phyloP scores from a whole-genome alignment of 345 rosid species.

The Noccaea caerulescens region DNA sequence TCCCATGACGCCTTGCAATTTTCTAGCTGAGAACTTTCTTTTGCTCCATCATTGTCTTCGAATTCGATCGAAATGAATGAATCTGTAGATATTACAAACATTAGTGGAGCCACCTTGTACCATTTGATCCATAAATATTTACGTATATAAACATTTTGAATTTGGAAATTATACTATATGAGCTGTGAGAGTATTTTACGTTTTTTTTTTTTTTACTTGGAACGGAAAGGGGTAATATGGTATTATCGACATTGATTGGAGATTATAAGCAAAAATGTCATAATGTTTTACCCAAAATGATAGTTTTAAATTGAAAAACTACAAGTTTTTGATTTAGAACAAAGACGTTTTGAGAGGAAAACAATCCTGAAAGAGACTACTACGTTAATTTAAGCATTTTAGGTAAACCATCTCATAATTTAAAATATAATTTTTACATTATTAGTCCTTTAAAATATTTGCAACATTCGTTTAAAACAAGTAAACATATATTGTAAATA shows the following conservation, averaged over 20 bases:
- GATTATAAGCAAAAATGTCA: too few species aligned
- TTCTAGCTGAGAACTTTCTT: conserved; percentile 1
- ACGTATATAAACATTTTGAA: conserved; percentile 46
- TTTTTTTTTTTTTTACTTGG: too few species aligned
- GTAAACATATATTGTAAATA: not conserved
- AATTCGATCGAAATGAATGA: conserved; percentile 41
- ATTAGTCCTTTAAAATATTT: too few species aligned
- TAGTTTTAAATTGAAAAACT: too few species aligned
- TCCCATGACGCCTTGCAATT: conserved; percentile 24
- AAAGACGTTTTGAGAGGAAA: not conserved
- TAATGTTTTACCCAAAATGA: too few species aligned
- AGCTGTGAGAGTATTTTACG: not conserved
- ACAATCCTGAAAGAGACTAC: not conserved
- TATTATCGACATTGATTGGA: not conserved
- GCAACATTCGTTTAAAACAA: too few species aligned
- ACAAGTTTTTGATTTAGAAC: too few species aligned
- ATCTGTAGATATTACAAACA: conserved; percentile 17
- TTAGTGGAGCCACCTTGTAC: not conserved
- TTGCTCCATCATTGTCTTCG: conserved; percentile 31
- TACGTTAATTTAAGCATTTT: not conserved
- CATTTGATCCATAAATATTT: conserved; percentile 54
- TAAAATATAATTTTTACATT: not conserved
- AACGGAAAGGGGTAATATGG: not conserved
- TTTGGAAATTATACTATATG: not conserved
- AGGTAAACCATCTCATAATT: not conserved